Evolutionary conservation across 441 rosid species (phyloP), one percentile per base, ranked within the genome.

Genomic region (Populus tomentosa): DNA sequence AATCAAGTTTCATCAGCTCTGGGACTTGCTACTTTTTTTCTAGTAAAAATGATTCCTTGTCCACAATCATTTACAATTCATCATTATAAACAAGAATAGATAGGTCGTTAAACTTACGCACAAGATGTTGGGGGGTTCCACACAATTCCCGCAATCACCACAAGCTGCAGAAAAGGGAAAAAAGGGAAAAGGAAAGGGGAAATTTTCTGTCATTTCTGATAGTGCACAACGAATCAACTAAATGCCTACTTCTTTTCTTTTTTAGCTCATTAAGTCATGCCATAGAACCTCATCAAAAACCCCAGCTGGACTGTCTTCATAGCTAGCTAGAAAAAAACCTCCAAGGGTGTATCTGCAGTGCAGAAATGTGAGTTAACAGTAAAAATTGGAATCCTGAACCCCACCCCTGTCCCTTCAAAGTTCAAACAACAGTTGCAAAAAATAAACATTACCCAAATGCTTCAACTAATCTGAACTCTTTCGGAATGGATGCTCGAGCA

Each of bases 121-220:
- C 99, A 96, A 72, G 99, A 94, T 69, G 97, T 89, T 72, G 99
- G 99, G 18, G 98, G 98, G 84, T 96, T 92, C 98, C 97, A 94
- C 75, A 91, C 97, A 73, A 88, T 87, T 83, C 98, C 99, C 26
- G 98, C 97, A 67, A 96, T 90, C 81, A 96, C 97, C 77, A 96
- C 99, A 72, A 96, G 97, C 99, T 94, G 87, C 69, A 71, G 78
- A 72, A 75, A 73, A 69, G 75, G 61, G 70, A 4, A 73, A 74
- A 46, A 65, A 30, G n/a, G 23, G 23, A 32, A 64, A 64, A 64
- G 32, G 24, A 64, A 64, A 46, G 56, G 28, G 30, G 26, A 26
- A 64, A 4, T 2, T 64, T 23, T 33, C 35, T 70, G 65, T 71
- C 20, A 73, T 67, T 69, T 30, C 26, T 61, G 72, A 2, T n/a